These are phyloP conservation scores for Maudiozyma turicensis DNA, from an alignment of 805 yeast species.

Conservation along the genomic window DNA sequence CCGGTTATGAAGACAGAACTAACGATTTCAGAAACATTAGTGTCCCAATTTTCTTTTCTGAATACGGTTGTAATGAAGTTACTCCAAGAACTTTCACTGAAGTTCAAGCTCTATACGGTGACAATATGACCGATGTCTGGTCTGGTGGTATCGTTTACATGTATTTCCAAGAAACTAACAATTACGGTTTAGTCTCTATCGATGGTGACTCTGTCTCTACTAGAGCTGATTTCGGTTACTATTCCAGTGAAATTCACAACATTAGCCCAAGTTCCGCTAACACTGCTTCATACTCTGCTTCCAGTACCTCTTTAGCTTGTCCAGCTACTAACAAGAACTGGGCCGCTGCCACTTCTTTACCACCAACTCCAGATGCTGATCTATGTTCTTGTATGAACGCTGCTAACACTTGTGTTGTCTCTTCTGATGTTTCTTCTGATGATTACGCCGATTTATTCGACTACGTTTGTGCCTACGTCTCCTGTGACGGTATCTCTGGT, in stretches of 20 bases:
- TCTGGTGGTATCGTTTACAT: slow-evolving; percentile 85
- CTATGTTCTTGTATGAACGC: slow-evolving; percentile 55
- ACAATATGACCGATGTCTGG: slow-evolving; percentile 74
- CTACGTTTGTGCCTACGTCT: slow-evolving; percentile 45
- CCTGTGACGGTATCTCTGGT: slow-evolving; percentile 51
- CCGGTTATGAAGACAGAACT: slow-evolving; percentile 63
- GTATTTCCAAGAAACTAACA: slow-evolving; percentile 69
- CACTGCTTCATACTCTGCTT: slow-evolving; percentile 32
- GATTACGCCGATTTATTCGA: slow-evolving; percentile 55
- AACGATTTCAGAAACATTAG: slow-evolving; percentile 54
- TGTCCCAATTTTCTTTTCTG: slow-evolving; percentile 70
- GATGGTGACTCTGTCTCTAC: slow-evolving; percentile 43
- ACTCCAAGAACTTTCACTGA: slow-evolving; percentile 65
- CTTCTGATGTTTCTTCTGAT: slow-evolving; percentile 39
- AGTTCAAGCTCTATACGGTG: slow-evolving; percentile 53
- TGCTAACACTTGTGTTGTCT: slow-evolving; percentile 52
- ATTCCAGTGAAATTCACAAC: slow-evolving; percentile 45
- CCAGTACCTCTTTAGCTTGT: slow-evolving; percentile 44
- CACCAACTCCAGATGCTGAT: slow-evolving; percentile 66
- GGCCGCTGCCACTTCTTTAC: slow-evolving; percentile 58
- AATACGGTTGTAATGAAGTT: slow-evolving; percentile 70
- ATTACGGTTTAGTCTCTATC: slow-evolving; percentile 63
- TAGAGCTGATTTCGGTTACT: slow-evolving; percentile 53
- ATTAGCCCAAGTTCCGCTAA: slow-evolving; percentile 45
- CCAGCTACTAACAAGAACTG: slow-evolving; percentile 50